Evolutionary conservation across 805 yeast genomes (phyloP).

Genomic region (Pichia deserticola): DNA sequence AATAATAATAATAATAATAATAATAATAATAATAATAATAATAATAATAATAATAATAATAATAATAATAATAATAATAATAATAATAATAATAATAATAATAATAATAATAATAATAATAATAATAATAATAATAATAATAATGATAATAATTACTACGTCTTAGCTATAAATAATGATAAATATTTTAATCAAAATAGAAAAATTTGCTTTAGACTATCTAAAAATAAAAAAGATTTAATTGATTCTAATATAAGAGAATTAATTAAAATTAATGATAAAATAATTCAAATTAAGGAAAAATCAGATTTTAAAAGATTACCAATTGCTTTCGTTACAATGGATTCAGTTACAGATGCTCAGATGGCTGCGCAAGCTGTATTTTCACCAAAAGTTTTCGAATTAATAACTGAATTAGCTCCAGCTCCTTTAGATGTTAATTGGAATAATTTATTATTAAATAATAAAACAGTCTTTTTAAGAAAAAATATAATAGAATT

Average conservation of each 20-base stretch:
- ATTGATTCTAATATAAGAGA: constrained; percentile 30
- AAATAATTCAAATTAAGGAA: constrained; percentile 29
- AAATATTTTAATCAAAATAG: not conserved
- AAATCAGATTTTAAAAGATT: constrained; percentile 34
- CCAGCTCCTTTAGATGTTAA: constrained; percentile 95
- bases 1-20: too few relatives aligned
- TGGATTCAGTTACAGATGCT: constrained; percentile 91
- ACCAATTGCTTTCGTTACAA: constrained; percentile 66
- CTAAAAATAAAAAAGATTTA: constrained; percentile 20
- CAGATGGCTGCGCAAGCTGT: constrained; percentile 98
- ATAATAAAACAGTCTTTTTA: constrained; percentile 31
- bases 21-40: too few relatives aligned
- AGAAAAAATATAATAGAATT: constrained; percentile 27
- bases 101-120: too few relatives aligned
- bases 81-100: too few relatives aligned
- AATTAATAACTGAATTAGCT: constrained; percentile 75
- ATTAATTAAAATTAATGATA: constrained; percentile 31
- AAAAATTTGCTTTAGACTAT: not conserved
- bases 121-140: not conserved
- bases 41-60: too few relatives aligned
- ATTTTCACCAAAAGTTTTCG: constrained; percentile 81
- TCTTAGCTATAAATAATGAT: not conserved
- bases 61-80: too few relatives aligned
- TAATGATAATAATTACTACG: not conserved
- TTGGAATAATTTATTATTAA: constrained; percentile 54